Conservation (phyloP, 768 basidiomycete genomes). For the Nidularia sp. region DNA sequence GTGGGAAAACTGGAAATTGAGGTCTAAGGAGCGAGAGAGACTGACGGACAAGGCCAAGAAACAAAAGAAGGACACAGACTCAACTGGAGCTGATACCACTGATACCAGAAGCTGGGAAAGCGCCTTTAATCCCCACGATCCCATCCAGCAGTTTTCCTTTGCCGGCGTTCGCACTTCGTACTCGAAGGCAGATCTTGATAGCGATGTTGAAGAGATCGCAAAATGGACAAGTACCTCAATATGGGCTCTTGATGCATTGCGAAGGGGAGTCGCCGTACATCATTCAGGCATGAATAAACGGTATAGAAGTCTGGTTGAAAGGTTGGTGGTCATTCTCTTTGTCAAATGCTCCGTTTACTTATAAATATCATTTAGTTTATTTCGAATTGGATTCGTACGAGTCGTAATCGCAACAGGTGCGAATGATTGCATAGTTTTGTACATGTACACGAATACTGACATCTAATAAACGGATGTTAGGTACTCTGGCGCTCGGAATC, state of each 20-base stretch:
- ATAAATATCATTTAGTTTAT: constrained; percentile 34
- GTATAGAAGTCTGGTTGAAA: constrained; percentile 57
- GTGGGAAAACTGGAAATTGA: constrained; percentile 46
- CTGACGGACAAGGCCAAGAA: constrained; percentile 25
- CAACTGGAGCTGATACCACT: constrained; percentile 7
- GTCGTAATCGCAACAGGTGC: constrained; percentile 65
- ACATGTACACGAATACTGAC: background rate
- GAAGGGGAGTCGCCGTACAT: constrained; percentile 64
- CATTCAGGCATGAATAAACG: constrained; percentile 66
- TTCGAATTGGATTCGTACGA: constrained; percentile 57
- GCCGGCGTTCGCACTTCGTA: constrained; percentile 38
- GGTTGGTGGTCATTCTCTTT: constrained; percentile 20
- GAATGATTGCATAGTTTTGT: background rate
- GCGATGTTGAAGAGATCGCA: constrained; percentile 36
- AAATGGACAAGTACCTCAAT: constrained; percentile 24
- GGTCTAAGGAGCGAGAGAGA: constrained; percentile 45
- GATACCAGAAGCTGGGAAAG: constrained; percentile 38
- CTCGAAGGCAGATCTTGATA: constrained; percentile 41
- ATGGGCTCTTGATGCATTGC: constrained; percentile 47
- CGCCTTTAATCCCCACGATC: constrained; percentile 54
- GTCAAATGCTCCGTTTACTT: background rate
- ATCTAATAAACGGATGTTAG: constrained; percentile 18
- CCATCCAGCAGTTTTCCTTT: constrained; percentile 59
- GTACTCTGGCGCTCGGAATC: constrained; percentile 70
- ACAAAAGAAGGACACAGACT: constrained; percentile 25